These are phyloP conservation scores for Astrocystis sublimbata DNA, from an alignment of 495 filamentous ascomycete species.

Conservation along the genomic window DNA sequence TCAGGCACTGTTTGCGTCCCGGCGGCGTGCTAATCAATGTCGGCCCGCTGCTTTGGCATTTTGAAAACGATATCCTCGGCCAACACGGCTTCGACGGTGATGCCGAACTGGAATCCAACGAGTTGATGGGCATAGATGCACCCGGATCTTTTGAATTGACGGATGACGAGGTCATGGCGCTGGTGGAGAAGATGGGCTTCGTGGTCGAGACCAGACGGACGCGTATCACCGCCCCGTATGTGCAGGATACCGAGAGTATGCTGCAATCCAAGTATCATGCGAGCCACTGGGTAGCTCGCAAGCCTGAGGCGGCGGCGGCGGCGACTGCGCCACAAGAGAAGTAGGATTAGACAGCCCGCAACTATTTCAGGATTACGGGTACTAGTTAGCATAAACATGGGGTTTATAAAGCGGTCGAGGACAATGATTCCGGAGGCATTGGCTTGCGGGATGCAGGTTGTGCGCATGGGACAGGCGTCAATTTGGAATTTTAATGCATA, in stretches of 20 bases:
- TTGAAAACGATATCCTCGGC: conserved; percentile 58
- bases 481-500: conserved; percentile 7
- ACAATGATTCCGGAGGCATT: not conserved
- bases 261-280: conserved; percentile 75
- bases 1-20: conserved; percentile 72
- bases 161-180: conserved; percentile 77
- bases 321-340: too few relatives aligned
- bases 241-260: conserved; percentile 82
- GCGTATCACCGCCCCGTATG: conserved; percentile 69
- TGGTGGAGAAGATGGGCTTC: conserved; percentile 80
- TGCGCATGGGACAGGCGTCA: not conserved
- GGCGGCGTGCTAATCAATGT: conserved; percentile 86
- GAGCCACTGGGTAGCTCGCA: conserved; percentile 82
- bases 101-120: conserved; percentile 44
- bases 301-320: conserved; percentile 39
- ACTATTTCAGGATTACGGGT: too few relatives aligned
- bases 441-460: not conserved
- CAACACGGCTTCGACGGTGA: conserved; percentile 46
- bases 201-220: conserved; percentile 60
- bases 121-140: conserved; percentile 63
- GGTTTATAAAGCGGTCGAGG: too few relatives aligned
- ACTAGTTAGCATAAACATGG: too few relatives aligned
- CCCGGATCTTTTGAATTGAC: conserved; percentile 84
- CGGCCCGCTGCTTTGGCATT: conserved; percentile 91
- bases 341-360: too few relatives aligned